phyloP scores from a whole-genome alignment of 2,329 filamentous ascomycete genomes.

The Penicillium digitatum region DNA sequence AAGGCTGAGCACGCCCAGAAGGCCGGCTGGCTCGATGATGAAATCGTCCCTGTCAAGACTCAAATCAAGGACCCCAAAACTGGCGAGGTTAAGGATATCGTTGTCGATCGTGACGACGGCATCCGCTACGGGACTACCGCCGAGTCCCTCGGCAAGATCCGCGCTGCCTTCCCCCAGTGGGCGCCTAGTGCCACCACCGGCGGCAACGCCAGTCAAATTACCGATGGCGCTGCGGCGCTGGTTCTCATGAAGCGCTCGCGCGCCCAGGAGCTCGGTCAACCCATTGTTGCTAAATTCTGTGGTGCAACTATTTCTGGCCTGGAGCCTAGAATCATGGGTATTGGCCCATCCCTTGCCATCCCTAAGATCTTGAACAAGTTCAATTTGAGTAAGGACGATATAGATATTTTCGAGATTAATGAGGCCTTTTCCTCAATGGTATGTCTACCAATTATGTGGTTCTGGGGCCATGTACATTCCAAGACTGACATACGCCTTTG shows the following conservation, averaged over 20 bases:
- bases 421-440: constrained; percentile 78
- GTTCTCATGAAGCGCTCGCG: constrained; percentile 87
- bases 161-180: constrained; percentile 73
- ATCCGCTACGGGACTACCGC: constrained; percentile 76
- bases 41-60: constrained; percentile 78
- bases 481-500: not conserved
- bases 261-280: constrained; percentile 76
- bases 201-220: constrained; percentile 88
- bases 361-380: constrained; percentile 81
- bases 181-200: constrained; percentile 79
- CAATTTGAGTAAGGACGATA: constrained; percentile 55
- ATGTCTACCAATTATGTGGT: not conserved
- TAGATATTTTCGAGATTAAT: constrained; percentile 56
- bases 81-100: constrained; percentile 72
- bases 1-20: constrained; percentile 80
- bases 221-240: constrained; percentile 85
- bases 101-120: constrained; percentile 77
- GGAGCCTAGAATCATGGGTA: constrained; percentile 84
- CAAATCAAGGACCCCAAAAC: constrained; percentile 84
- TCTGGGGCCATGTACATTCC: not conserved
- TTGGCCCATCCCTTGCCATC: constrained; percentile 88
- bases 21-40: constrained; percentile 76
- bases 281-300: constrained; percentile 84
- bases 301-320: constrained; percentile 78
- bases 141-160: constrained; percentile 79